These are phyloP conservation scores for Neoarthrinium moseri DNA, from an alignment of 2,329 filamentous ascomycete genomes.

Conservation along the genomic window DNA sequence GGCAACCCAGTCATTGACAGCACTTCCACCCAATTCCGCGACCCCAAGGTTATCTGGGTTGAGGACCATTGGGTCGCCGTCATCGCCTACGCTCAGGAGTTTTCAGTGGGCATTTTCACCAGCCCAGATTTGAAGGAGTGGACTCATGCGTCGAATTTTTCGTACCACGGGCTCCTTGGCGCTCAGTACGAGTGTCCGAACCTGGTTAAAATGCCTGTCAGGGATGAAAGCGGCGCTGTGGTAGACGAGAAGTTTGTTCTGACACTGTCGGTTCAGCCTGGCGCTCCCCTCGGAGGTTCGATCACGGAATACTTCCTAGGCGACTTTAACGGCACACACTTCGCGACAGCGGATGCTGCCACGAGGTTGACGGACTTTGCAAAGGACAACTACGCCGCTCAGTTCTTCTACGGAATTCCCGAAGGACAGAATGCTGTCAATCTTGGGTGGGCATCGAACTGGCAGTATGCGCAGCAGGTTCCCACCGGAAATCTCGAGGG, in stretches of 20 bases:
- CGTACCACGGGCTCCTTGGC: constrained; percentile 48
- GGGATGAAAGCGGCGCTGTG: constrained; percentile 20
- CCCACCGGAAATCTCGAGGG: constrained; percentile 52
- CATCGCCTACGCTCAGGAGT: constrained; percentile 53
- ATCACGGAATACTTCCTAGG: constrained; percentile 57
- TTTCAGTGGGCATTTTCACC: constrained; percentile 59
- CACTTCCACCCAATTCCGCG: constrained; percentile 57
- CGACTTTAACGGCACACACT: constrained; percentile 64
- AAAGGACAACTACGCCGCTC: constrained; percentile 56
- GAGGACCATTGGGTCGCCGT: constrained; percentile 57
- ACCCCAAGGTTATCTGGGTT: constrained; percentile 64
- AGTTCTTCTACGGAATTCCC: constrained; percentile 51
- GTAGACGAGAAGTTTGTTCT: constrained; percentile 43
- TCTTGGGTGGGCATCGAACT: constrained; percentile 59
- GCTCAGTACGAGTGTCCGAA: constrained; percentile 65
- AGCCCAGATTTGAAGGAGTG: constrained; percentile 58
- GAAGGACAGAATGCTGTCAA: constrained; percentile 39
- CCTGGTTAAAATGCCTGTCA: constrained; percentile 53
- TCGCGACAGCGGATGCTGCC: constrained; percentile 40
- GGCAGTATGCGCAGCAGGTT: constrained; percentile 54
- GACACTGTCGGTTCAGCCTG: constrained; percentile 54
- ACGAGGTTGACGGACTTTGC: constrained; percentile 43
- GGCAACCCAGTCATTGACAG: constrained; percentile 60
- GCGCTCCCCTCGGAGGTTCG: constrained; percentile 55
- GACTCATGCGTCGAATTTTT: constrained; percentile 59